These are phyloP conservation scores for Lentinula sp. DNA, from an alignment of 768 basidiomycete species.

Conservation along the genomic window DNA sequence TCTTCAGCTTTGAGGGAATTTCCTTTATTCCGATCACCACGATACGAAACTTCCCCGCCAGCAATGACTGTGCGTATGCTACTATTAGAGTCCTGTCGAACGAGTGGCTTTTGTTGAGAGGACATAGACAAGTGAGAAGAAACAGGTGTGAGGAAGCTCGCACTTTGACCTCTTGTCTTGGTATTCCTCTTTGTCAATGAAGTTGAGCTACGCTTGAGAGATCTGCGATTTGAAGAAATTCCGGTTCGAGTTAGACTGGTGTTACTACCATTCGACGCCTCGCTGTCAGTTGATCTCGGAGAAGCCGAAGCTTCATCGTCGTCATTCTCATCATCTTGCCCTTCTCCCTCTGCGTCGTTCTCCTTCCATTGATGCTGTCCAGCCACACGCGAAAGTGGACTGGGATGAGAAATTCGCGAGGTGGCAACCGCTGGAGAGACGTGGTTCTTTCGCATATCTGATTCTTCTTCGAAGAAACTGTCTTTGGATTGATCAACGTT, in stretches of 20 bases:
- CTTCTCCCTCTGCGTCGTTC: slow-evolving; percentile 29
- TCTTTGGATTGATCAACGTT: slow-evolving; percentile 16
- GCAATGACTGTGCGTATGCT: slow-evolving; percentile 71
- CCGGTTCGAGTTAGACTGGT: neutral
- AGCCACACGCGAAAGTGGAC: slow-evolving; percentile 59
- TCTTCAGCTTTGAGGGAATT: slow-evolving; percentile 19
- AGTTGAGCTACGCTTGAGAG: slow-evolving; percentile 24
- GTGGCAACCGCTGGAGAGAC: slow-evolving; percentile 28
- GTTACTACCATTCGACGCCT: slow-evolving; percentile 27
- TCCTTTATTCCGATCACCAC: slow-evolving; percentile 20
- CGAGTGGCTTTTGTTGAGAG: slow-evolving; percentile 17
- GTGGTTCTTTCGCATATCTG: slow-evolving; percentile 14
- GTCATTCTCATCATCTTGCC: slow-evolving; percentile 21
- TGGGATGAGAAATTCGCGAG: slow-evolving; percentile 40
- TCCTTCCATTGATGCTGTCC: slow-evolving; percentile 51
- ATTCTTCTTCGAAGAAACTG: slow-evolving; percentile 22
- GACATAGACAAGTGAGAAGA: slow-evolving; percentile 27
- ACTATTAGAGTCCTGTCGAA: slow-evolving; percentile 51
- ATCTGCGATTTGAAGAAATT: slow-evolving; percentile 22
- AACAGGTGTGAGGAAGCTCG: slow-evolving; percentile 36
- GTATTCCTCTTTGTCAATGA: slow-evolving; percentile 16
- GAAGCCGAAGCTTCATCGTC: slow-evolving; percentile 57
- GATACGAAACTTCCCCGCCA: slow-evolving; percentile 32
- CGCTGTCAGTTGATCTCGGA: slow-evolving; percentile 61
- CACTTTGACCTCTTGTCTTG: slow-evolving; percentile 54